Conservation (phyloP, 345 rosid species). For the Brassica carinata region DNA sequence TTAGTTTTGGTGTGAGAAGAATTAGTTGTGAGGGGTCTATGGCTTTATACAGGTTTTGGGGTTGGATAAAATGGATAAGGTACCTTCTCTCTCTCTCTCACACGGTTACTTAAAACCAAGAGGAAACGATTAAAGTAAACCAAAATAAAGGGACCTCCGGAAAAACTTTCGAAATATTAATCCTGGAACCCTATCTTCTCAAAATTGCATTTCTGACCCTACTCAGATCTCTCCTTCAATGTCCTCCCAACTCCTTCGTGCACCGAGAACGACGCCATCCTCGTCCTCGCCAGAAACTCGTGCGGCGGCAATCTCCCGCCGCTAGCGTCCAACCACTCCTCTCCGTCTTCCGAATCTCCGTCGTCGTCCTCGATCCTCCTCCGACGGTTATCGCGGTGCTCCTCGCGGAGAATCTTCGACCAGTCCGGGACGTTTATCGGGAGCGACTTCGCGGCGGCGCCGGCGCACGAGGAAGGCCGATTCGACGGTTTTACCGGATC, state of each 20-base stretch:
- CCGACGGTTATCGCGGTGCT: not conserved
- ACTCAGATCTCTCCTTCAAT: slow-evolving; percentile 40
- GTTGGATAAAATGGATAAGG: slow-evolving; percentile 58
- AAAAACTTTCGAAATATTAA: slow-evolving; percentile 8
- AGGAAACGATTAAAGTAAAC: slow-evolving; percentile 18
- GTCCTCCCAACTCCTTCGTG: slow-evolving; percentile 43
- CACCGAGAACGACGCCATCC: slow-evolving; percentile 42
- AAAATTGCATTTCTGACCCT: slow-evolving; percentile 42
- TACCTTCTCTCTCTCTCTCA: slow-evolving; percentile 24
- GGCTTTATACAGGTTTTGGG: slow-evolving; percentile 55
- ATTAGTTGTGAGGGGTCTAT: slow-evolving; percentile 27
- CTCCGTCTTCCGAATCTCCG: not conserved
- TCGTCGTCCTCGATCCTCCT: slow-evolving; percentile 13
- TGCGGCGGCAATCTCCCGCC: slow-evolving; percentile 35
- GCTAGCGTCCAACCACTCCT: not conserved
- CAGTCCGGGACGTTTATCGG: slow-evolving; percentile 41
- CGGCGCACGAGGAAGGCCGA: not conserved
- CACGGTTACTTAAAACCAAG: slow-evolving; percentile 15
- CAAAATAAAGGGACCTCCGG: slow-evolving; percentile 6
- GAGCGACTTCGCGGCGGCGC: slow-evolving; percentile 1
- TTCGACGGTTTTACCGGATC: not conserved
- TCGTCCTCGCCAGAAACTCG: slow-evolving; percentile 41
- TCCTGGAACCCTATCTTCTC: slow-evolving; percentile 36
- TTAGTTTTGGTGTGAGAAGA: slow-evolving; percentile 10
- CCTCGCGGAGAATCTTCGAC: slow-evolving; percentile 38